These are phyloP conservation scores for Neonectria hederae DNA, from an alignment of 2,329 filamentous ascomycete genomes.

Conservation along the genomic window DNA sequence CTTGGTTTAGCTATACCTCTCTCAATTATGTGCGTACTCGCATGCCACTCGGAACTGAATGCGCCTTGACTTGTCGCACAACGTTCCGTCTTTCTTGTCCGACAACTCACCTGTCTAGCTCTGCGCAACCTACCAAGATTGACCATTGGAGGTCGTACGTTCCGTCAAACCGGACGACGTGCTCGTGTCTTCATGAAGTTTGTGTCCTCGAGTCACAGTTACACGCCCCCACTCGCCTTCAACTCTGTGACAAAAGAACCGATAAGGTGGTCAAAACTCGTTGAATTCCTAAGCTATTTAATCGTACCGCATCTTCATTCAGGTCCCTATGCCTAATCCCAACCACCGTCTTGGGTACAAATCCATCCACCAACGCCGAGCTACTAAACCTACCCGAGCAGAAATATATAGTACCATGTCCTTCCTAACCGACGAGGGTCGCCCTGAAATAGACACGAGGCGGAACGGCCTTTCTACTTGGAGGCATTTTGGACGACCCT, in stretches of 20 bases:
- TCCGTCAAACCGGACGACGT: neutral
- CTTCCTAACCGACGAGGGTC: neutral
- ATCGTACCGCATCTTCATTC: constrained; percentile 30
- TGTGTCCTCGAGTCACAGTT: neutral
- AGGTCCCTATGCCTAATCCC: constrained; percentile 14
- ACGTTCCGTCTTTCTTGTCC: neutral
- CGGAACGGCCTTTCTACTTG: neutral
- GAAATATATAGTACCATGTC: constrained; percentile 19
- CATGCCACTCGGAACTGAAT: neutral
- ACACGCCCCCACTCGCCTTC: too few relatives aligned
- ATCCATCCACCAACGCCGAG: constrained; percentile 43
- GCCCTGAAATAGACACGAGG: neutral
- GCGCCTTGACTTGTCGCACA: neutral
- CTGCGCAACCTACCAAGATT: neutral
- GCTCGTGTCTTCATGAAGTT: neutral
- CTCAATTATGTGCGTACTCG: neutral
- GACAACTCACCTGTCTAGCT: neutral
- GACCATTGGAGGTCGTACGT: neutral
- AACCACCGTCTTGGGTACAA: constrained; percentile 27
- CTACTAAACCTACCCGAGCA: constrained; percentile 37
- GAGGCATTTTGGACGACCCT: constrained; percentile 15
- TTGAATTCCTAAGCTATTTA: constrained; percentile 33
- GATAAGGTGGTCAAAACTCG: constrained; percentile 14
- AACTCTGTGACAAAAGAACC: neutral
- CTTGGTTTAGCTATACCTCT: neutral